A percentile compares a stretch with the other conserved stretches of the same genome.
Evolutionary conservation across 805 yeast species (phyloP).

Genomic region (Saccharomycopsis sp.): DNA sequence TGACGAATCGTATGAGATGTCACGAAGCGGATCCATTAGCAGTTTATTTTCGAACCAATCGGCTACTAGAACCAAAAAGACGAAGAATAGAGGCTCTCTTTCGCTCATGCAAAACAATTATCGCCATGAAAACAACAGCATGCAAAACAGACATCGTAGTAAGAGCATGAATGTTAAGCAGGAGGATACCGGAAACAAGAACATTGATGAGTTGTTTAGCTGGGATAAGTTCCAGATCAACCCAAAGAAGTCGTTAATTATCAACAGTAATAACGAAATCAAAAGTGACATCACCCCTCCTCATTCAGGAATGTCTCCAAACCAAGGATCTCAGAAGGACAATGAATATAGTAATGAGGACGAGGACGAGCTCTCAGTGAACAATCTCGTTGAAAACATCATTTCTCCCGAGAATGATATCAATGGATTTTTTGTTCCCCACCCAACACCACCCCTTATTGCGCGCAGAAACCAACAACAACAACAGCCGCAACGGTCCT

Average conservation of each 20-base stretch:
- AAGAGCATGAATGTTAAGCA: background rate
- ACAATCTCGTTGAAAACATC: slow-evolving; percentile 16
- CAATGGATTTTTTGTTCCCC: background rate
- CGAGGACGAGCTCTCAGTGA: slow-evolving; percentile 1
- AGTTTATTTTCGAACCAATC: background rate
- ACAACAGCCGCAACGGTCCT: background rate
- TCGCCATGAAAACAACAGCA: background rate
- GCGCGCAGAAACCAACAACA: background rate
- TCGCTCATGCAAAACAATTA: background rate
- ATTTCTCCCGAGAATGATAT: slow-evolving; percentile 7
- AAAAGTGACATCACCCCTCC: background rate
- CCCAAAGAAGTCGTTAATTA: background rate
- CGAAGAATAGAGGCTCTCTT: background rate
- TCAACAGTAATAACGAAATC: background rate
- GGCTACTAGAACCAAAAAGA: background rate
- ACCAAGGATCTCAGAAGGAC: background rate
- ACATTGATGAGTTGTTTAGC: background rate
- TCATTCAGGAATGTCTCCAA: background rate
- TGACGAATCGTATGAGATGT: background rate
- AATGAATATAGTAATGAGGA: background rate
- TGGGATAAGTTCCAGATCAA: slow-evolving; percentile 1
- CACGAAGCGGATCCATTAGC: background rate
- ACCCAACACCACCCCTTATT: background rate
- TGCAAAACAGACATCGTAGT: background rate
- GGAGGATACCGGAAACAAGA: background rate